These are phyloP conservation scores for Chrysoporthe austroafricana DNA, from an alignment of 2,329 filamentous ascomycete species.

Conservation along the genomic window DNA sequence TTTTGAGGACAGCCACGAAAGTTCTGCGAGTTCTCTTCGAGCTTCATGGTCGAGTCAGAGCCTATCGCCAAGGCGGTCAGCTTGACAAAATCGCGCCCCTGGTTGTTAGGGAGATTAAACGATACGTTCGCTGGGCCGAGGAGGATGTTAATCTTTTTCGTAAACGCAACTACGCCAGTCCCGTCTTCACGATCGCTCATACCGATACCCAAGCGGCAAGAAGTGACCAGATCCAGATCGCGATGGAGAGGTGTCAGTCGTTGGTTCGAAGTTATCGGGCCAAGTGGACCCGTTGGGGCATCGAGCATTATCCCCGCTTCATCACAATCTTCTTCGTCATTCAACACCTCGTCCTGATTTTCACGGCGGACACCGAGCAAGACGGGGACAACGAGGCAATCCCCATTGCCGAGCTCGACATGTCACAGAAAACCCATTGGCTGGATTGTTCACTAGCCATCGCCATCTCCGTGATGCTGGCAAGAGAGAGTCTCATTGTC, in stretches of 20 bases:
- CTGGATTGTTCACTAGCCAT: conserved; percentile 42
- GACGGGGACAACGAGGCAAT: conserved; percentile 13
- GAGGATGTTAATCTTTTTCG: conserved; percentile 37
- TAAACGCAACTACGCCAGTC: conserved; percentile 26
- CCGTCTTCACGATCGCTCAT: conserved; percentile 22
- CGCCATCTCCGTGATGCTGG: conserved; percentile 41
- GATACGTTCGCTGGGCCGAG: conserved; percentile 40
- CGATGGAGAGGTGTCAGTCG: conserved; percentile 19
- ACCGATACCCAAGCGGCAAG: background rate
- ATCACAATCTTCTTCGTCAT: conserved; percentile 51
- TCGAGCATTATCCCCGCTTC: conserved; percentile 34
- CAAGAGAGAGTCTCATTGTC: conserved; percentile 34
- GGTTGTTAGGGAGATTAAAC: conserved; percentile 37
- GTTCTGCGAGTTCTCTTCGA: conserved; percentile 41
- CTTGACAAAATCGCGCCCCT: conserved; percentile 35
- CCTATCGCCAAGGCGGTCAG: conserved; percentile 37
- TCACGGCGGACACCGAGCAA: conserved; percentile 48
- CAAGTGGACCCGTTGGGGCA: conserved; percentile 20
- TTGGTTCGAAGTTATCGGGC: conserved; percentile 29
- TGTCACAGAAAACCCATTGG: conserved; percentile 40
- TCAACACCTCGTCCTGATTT: conserved; percentile 51
- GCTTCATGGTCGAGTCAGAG: conserved; percentile 38
- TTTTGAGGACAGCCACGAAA: conserved; percentile 35
- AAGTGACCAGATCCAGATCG: conserved; percentile 6
- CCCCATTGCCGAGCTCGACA: conserved; percentile 38